These are phyloP conservation scores for Lactarius indigo DNA, from an alignment of 768 basidiomycete genomes.

Conservation along the genomic window DNA sequence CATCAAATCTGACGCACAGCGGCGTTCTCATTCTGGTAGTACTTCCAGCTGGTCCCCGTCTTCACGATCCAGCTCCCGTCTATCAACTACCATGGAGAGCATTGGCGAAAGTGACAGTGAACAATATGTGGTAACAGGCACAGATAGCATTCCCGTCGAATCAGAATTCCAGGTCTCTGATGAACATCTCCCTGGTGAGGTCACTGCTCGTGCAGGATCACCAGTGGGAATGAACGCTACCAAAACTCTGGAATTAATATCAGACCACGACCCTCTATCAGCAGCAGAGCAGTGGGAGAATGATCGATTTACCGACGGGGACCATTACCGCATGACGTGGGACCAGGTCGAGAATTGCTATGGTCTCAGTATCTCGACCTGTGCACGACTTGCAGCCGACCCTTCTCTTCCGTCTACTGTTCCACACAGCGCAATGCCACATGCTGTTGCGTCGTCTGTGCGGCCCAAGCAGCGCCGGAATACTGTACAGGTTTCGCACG, in stretches of 20 bases:
- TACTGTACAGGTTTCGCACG: conserved; percentile 25
- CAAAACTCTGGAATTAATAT: conserved; percentile 3
- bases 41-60: conserved; percentile 23
- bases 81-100: conserved; percentile 25
- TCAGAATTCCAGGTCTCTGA: conserved; percentile 1
- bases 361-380: conserved; percentile 26
- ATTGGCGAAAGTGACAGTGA: conserved; percentile 24
- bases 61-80: conserved; percentile 20
- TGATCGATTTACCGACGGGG: conserved; percentile 4
- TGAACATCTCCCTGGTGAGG: conserved; percentile 14
- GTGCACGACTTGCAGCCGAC: conserved; percentile 19
- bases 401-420: conserved; percentile 20
- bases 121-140: conserved; percentile 2
- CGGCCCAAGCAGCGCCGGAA: conserved; percentile 20
- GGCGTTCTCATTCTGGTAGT: conserved; percentile 15
- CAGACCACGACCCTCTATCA: background rate
- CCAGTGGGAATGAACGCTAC: conserved; percentile 15
- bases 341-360: conserved; percentile 18
- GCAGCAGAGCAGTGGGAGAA: conserved; percentile 17
- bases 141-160: background rate
- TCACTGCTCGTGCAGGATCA: conserved; percentile 24
- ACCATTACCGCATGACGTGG: conserved; percentile 9
- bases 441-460: conserved; percentile 17
- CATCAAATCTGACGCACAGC: background rate
- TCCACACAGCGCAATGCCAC: conserved; percentile 18